Evolutionary conservation across 106 monocot genomes (phyloP).

Genomic region (Dioscorea alata): DNA sequence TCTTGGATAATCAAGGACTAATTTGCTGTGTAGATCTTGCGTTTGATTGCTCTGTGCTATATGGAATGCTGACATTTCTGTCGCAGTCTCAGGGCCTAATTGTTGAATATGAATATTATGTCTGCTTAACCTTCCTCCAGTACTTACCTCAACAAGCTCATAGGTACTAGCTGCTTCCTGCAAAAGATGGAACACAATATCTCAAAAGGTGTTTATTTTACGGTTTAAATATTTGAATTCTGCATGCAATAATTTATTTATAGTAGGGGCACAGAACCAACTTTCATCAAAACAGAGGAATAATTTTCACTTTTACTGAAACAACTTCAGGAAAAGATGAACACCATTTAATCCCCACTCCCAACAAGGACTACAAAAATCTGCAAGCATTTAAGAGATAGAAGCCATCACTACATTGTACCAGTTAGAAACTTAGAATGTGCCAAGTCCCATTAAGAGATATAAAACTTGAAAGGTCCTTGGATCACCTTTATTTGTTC

Average conservation of each 20-base stretch:
- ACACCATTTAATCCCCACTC: too few relatives aligned
- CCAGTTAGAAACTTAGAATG: too few relatives aligned
- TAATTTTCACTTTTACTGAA: too few relatives aligned
- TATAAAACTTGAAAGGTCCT: too few relatives aligned
- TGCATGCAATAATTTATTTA: too few relatives aligned
- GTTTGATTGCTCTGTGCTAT: slow-evolving; percentile 68
- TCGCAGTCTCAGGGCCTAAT: slow-evolving; percentile 76
- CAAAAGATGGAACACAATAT: not conserved
- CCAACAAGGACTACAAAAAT: not conserved
- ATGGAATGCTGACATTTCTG: slow-evolving; percentile 72
- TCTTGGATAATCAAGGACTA: slow-evolving; percentile 81
- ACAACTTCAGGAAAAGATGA: too few relatives aligned
- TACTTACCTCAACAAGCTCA: slow-evolving; percentile 73
- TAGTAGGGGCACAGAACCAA: too few relatives aligned
- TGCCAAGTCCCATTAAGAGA: too few relatives aligned
- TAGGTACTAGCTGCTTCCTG: slow-evolving; percentile 76
- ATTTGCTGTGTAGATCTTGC: slow-evolving; percentile 92
- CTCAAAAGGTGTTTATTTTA: not conserved
- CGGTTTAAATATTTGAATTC: too few relatives aligned
- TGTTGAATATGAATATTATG: slow-evolving; percentile 93
- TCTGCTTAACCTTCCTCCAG: slow-evolving; percentile 75
- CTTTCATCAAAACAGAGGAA: too few relatives aligned
- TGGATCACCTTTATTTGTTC: too few relatives aligned
- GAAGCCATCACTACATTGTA: not conserved
- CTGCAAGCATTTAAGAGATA: not conserved